A percentile compares a stretch with the other conserved stretches of the same genome.
Conservation (phyloP, 2,329 filamentous ascomycete species). For the Colletotrichum acutatum region DNA sequence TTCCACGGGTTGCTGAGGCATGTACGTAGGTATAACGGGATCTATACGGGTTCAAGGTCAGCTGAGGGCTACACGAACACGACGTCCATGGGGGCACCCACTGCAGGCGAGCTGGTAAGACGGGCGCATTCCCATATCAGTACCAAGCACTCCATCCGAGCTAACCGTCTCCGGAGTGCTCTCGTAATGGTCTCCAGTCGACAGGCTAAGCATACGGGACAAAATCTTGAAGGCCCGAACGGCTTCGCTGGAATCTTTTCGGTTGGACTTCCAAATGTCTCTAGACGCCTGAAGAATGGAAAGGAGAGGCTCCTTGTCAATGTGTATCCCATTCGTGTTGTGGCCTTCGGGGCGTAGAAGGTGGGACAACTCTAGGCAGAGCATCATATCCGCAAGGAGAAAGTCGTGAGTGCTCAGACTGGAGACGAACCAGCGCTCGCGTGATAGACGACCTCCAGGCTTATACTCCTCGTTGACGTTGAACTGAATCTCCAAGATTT, state of each 20-base stretch:
- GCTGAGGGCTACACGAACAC: not conserved
- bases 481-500: constrained; percentile 55
- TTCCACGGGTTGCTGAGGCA: not conserved
- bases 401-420: constrained; percentile 57
- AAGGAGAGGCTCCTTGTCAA: constrained; percentile 40
- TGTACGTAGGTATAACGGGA: not conserved
- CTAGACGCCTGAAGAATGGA: constrained; percentile 42
- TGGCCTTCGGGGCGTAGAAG: constrained; percentile 23
- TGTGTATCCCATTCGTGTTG: constrained; percentile 27
- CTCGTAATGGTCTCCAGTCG: constrained; percentile 40
- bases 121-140: constrained; percentile 16
- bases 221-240: constrained; percentile 45
- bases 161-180: constrained; percentile 37
- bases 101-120: constrained; percentile 27
- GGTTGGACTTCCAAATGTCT: constrained; percentile 41
- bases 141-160: not conserved
- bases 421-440: constrained; percentile 54
- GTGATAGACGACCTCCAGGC: constrained; percentile 50
- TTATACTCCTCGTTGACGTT: constrained; percentile 53
- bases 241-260: constrained; percentile 41
- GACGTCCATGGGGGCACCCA: not conserved
- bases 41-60: not conserved
- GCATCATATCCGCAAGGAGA: constrained; percentile 57
- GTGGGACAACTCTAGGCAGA: constrained; percentile 51
- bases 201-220: constrained; percentile 43